Evolutionary conservation across 495 filamentous ascomycete species (phyloP).

Genomic region (Podospora comata): DNA sequence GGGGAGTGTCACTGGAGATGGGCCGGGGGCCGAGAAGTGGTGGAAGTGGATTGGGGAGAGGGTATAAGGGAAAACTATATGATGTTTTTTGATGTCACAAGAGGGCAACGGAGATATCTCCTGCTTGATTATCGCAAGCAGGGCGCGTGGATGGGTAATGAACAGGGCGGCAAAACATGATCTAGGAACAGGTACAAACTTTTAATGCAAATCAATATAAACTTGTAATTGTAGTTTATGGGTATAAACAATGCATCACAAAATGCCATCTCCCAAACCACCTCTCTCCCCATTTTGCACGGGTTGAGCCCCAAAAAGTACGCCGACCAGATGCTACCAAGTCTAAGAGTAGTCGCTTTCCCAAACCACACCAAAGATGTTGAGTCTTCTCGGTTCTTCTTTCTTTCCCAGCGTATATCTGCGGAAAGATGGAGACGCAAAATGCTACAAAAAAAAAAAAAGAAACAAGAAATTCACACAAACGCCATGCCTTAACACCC

Average conservation of each 20-base stretch:
- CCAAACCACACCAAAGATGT: conserved; percentile 19
- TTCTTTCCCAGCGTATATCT: background rate
- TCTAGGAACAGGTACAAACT: background rate
- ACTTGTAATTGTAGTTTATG: conserved; percentile 7
- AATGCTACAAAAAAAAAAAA: background rate
- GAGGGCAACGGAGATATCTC: background rate
- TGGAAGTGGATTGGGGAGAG: conserved; percentile 73
- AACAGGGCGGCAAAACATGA: conserved; percentile 6
- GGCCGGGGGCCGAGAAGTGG: conserved; percentile 71
- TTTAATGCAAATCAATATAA: conserved; percentile 6
- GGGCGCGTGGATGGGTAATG: background rate
- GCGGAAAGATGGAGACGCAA: background rate
- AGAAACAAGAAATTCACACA: conserved; percentile 13
- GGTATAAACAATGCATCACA: conserved; percentile 16
- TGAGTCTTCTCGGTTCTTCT: conserved; percentile 27
- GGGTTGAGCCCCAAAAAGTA: conserved; percentile 27
- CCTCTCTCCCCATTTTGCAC: conserved; percentile 25
- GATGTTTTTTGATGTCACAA: background rate
- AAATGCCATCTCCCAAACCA: conserved; percentile 13
- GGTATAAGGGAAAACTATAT: conserved; percentile 14
- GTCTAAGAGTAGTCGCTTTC: conserved; percentile 4
- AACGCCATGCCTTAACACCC: conserved; percentile 3
- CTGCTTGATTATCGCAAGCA: conserved; percentile 10
- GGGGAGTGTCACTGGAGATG: conserved; percentile 72
- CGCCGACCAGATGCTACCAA: conserved; percentile 7